Evolutionary conservation across 1,284 basidiomycete species (phyloP).

Genomic region (Polyporus tsugae): DNA sequence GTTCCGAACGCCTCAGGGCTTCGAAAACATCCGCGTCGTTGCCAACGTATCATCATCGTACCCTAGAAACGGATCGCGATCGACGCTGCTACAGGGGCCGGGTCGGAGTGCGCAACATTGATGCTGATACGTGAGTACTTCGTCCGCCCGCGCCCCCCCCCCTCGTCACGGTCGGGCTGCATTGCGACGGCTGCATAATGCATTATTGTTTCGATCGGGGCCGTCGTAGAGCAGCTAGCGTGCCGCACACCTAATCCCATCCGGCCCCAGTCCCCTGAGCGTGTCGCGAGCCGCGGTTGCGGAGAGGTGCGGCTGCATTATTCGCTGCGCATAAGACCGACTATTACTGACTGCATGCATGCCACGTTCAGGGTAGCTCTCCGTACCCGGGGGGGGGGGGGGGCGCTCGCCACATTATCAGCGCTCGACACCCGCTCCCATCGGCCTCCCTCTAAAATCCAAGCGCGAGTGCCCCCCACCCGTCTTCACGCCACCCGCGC

Average conservation of each 20-base stretch:
- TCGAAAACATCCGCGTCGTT: neutral
- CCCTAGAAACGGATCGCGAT: constrained; percentile 3
- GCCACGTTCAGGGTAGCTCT: neutral
- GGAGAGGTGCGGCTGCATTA: no score
- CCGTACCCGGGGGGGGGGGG: no score
- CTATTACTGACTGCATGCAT: neutral
- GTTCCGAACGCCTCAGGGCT: neutral
- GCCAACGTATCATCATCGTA: neutral
- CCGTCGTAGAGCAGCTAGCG: no score
- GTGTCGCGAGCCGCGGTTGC: no score
- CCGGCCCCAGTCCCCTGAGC: no score
- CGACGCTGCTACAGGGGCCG: constrained; percentile 2
- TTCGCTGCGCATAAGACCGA: no score
- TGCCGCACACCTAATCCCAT: neutral
- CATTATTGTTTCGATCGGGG: no score
- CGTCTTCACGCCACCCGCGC: neutral
- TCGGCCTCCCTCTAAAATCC: neutral
- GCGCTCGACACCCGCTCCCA: constrained; percentile 1
- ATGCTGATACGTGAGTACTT: neutral
- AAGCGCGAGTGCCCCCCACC: neutral
- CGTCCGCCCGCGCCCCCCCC: neutral
- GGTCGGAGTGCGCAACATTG: neutral
- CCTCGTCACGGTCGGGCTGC: neutral
- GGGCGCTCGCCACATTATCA: neutral
- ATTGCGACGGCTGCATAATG: neutral